Percentiles rank a stretch among this genome's conserved stretches.
Conservation (phyloP, 2,329 filamentous ascomycete genomes). For the Alternaria arborescens region DNA sequence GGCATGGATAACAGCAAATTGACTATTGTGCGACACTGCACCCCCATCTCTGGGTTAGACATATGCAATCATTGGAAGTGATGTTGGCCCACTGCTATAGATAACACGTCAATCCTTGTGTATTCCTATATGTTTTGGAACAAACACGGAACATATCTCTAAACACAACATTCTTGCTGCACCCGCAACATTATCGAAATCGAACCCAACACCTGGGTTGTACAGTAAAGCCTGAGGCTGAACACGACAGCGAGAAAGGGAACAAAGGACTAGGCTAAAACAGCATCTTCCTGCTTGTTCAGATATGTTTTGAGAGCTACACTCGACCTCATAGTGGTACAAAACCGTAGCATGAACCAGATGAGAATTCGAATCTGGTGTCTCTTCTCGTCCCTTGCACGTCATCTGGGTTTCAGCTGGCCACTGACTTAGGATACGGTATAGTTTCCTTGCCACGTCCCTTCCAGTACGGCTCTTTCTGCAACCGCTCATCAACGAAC, state of each 20-base stretch:
- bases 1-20: no score
- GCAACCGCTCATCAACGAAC: background rate
- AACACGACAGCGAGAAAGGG: background rate
- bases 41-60: no score
- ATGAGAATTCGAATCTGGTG: background rate
- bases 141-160: no score
- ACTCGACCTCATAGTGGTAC: background rate
- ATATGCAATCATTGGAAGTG: no score
- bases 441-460: background rate
- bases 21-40: no score
- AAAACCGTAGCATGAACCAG: background rate
- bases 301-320: background rate
- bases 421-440: background rate
- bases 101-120: no score
- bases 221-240: background rate
- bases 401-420: background rate
- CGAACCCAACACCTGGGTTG: background rate
- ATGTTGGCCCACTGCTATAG: no score
- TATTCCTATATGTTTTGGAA: no score
- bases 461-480: background rate
- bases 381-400: background rate
- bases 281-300: background rate
- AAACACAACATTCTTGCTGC: background rate
- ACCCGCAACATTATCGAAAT: no score
- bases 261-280: background rate